Base-by-base conservation (phyloP, 1,284 basidiomycete genomes). In the Ustilago cynodontis region DNA sequence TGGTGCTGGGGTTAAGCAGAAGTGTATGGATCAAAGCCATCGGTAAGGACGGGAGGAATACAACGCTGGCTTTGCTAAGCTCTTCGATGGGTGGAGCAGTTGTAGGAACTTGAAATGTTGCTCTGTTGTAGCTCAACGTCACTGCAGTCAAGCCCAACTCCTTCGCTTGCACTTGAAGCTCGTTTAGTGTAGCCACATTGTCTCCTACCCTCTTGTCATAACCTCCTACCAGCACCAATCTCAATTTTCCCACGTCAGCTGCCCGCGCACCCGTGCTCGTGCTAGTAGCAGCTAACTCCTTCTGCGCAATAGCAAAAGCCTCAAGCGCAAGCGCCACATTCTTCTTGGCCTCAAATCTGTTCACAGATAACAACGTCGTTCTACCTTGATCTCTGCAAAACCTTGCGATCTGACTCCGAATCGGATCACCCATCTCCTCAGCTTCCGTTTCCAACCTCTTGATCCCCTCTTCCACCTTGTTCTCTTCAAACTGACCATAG, bases 301-400 rank as follows among this genome's bases (percentile, higher is more conserved):
- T 77, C 52, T 70, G 65, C 10, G 70, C 71, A 5, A 58, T 43
- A 5, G 92, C 91, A 79, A 96, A 98, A 0, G 95, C 88, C 50
- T 92, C 87, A 28, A 99, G 88, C 0, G 95, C 95, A 2, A 99
- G 88, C 0, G 90, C 90, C 0, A 90, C 89, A 78, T 99, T 96
- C 88, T 99, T 99, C 88, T 98, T 99, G 74, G 90, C 91, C 87
- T 99, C 96, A 82, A 97, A 99, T 0, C 96, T 92, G 85, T 99
- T 99, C 58, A 99, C 88, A 0, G 95, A 98, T 0, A 98, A 82
- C 1, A 99, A 86, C 0, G 93, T 94, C 1, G 92, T 93, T 4
- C 89, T 65, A 28, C 59, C 51, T n/a, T 53, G 29, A 29, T 70
- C 71, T 35, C 61, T 20, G 47, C 75, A 77, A 18, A 72, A 59